These are phyloP conservation scores for Penicillium fuscoglaucum DNA, from an alignment of 2,329 filamentous ascomycete species.

Conservation along the genomic window DNA sequence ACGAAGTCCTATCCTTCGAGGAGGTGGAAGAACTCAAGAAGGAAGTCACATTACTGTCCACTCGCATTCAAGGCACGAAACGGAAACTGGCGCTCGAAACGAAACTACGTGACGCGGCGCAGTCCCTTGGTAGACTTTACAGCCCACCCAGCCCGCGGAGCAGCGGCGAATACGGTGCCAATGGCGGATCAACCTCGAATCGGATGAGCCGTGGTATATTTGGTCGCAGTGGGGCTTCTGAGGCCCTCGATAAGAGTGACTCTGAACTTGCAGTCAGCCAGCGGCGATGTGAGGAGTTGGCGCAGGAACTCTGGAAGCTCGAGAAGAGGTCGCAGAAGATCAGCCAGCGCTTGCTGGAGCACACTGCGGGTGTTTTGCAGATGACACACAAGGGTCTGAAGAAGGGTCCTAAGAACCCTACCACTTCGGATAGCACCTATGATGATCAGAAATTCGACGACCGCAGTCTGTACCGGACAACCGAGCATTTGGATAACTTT, in stretches of 20 bases:
- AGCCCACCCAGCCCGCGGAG: slow-evolving; percentile 59
- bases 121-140: slow-evolving; percentile 80
- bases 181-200: slow-evolving; percentile 36
- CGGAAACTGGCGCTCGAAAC: slow-evolving; percentile 84
- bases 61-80: slow-evolving; percentile 77
- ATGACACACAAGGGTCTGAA: slow-evolving; percentile 78
- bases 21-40: slow-evolving; percentile 92
- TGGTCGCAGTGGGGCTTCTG: slow-evolving; percentile 42
- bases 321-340: slow-evolving; percentile 75
- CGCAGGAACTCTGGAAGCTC: slow-evolving; percentile 74
- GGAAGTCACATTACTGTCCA: slow-evolving; percentile 69
- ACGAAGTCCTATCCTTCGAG: slow-evolving; percentile 82
- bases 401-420: slow-evolving; percentile 53
- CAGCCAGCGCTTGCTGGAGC: slow-evolving; percentile 75
- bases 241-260: slow-evolving; percentile 59
- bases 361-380: slow-evolving; percentile 89
- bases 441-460: slow-evolving; percentile 73
- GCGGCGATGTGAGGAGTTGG: slow-evolving; percentile 81
- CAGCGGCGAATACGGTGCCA: slow-evolving; percentile 42
- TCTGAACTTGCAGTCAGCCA: slow-evolving; percentile 72
- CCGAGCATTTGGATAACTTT: slow-evolving; percentile 63
- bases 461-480: slow-evolving; percentile 68
- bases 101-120: slow-evolving; percentile 91
- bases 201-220: slow-evolving; percentile 55
- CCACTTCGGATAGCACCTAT: slow-evolving; percentile 76